Evolutionary conservation across 805 yeast species (phyloP).

Genomic region (Ascoidea tarda): DNA sequence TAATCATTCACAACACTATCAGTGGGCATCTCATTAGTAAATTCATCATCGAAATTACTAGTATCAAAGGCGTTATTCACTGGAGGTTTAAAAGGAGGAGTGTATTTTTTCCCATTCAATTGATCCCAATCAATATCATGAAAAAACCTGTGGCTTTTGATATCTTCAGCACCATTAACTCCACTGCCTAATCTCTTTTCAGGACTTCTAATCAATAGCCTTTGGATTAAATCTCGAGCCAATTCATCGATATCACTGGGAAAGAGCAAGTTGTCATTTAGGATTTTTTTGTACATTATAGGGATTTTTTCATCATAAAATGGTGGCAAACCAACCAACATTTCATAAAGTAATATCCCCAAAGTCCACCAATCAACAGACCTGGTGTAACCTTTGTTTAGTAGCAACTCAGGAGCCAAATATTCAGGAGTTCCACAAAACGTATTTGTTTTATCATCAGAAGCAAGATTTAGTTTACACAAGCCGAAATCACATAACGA

Average conservation of each 20-base stretch:
- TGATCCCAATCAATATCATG: conserved; percentile 75
- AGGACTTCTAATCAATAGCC: conserved; percentile 78
- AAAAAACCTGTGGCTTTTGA: conserved; percentile 75
- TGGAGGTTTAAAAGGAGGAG: neutral
- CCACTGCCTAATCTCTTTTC: conserved; percentile 77
- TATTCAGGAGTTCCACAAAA: conserved; percentile 99
- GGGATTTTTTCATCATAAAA: conserved; percentile 33
- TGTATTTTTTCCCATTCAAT: conserved; percentile 28
- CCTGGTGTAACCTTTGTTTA: conserved; percentile 90
- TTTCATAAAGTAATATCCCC: conserved; percentile 85
- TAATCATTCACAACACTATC: conserved; percentile 92
- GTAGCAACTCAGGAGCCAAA: conserved; percentile 83
- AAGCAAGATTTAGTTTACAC: conserved; percentile 94
- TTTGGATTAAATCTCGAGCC: conserved; percentile 67
- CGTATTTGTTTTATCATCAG: conserved; percentile 78
- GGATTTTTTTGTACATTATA: conserved; percentile 76
- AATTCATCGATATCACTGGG: conserved; percentile 78
- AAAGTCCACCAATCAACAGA: conserved; percentile 98
- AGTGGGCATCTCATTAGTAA: conserved; percentile 84
- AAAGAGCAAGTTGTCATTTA: conserved; percentile 87
- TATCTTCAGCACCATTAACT: conserved; percentile 67
- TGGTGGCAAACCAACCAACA: conserved; percentile 94
- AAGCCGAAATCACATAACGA: conserved; percentile 93
- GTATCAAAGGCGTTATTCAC: conserved; percentile 60
- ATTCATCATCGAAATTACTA: conserved; percentile 83